These are phyloP conservation scores for Podaxis carcinomalis DNA, from an alignment of 768 basidiomycete species.

Conservation along the genomic window DNA sequence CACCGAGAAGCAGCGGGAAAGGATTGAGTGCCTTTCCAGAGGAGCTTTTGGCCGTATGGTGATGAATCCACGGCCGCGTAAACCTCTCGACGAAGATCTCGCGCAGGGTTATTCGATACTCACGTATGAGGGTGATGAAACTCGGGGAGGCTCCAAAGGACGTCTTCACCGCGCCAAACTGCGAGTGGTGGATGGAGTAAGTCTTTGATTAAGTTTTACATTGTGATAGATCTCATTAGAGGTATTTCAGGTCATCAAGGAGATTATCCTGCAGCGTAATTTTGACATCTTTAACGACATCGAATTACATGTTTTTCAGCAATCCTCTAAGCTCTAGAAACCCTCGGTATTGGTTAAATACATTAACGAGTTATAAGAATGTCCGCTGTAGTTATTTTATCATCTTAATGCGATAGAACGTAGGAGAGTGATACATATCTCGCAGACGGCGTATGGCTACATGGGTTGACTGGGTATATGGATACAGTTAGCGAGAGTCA, in stretches of 20 bases:
- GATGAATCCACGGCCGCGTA: slow-evolving; percentile 40
- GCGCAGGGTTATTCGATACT: slow-evolving; percentile 44
- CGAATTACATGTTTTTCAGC: slow-evolving; percentile 27
- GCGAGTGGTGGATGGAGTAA: slow-evolving; percentile 47
- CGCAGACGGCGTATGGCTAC: neutral
- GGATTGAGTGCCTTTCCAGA: slow-evolving; percentile 41
- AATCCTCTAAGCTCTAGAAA: slow-evolving; percentile 25
- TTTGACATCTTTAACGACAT: slow-evolving; percentile 62
- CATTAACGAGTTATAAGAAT: neutral
- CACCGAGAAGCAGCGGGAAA: slow-evolving; percentile 41
- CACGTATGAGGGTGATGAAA: slow-evolving; percentile 70
- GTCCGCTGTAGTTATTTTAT: too few relatives aligned
- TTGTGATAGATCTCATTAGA: neutral
- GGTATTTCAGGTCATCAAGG: slow-evolving; percentile 38
- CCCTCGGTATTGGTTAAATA: neutral
- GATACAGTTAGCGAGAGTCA: slow-evolving; percentile 2
- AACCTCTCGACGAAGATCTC: slow-evolving; percentile 29
- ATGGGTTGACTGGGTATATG: neutral
- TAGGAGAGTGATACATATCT: neutral
- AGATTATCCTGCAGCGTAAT: slow-evolving; percentile 54
- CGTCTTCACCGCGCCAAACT: slow-evolving; percentile 55
- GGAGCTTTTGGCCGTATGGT: slow-evolving; percentile 61
- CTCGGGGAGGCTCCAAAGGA: slow-evolving; percentile 54
- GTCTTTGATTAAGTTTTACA: slow-evolving; percentile 16
- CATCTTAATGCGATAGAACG: neutral